Base-by-base conservation (phyloP, 2,329 filamentous ascomycete species). In the Fusarium goolgardi region DNA sequence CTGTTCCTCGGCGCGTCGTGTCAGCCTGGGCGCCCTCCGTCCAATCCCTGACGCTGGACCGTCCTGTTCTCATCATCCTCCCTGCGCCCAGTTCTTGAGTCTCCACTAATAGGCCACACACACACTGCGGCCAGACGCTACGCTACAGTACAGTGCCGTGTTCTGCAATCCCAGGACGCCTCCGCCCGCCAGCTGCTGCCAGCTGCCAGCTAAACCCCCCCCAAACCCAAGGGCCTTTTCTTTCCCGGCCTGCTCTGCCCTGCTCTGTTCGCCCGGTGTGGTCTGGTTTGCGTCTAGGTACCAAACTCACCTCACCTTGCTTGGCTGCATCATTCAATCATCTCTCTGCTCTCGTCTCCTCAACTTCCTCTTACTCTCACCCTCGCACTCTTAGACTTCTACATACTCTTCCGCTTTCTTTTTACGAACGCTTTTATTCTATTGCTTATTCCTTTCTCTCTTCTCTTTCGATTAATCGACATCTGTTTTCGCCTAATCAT, bases 21-120 rank as follows among this genome's bases (percentile, higher is more conserved):
- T 77, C 76, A 78, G 74, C 74, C 74, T 65, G 70, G 74, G 61
- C 70, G 47, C 64, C 65, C 69, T 64, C 61, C 64, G 69, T 59
- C 76, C 76, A 78, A 77, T 78, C 76, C 73, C 69, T 70, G 71
- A 16, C 47, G 35, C 18, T 39, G 21, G 4, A 20, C 23, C 68
- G 46, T 53, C 51, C 49, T 39, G 47, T 70, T 64, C 59, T 60
- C 67, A 64, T 63, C 63, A 71, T 72, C 67, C 72, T 74, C 71
- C 69, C 70, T 74, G 64, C 70, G 45, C 60, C 54, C 51, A 55
- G 58, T 59, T 59, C 32, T 39, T 27, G 32, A 50, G 47, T 50
- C 47, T 12, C 47, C 67, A 43, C 70, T 71, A 69, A 67, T 56
- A 55, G 71, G 70, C 72, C 72, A 73, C 67, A 62, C 67, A 62